phyloP scores from a whole-genome alignment of 2,329 filamentous ascomycete genomes.

The Colletotrichum ledebouriae region DNA sequence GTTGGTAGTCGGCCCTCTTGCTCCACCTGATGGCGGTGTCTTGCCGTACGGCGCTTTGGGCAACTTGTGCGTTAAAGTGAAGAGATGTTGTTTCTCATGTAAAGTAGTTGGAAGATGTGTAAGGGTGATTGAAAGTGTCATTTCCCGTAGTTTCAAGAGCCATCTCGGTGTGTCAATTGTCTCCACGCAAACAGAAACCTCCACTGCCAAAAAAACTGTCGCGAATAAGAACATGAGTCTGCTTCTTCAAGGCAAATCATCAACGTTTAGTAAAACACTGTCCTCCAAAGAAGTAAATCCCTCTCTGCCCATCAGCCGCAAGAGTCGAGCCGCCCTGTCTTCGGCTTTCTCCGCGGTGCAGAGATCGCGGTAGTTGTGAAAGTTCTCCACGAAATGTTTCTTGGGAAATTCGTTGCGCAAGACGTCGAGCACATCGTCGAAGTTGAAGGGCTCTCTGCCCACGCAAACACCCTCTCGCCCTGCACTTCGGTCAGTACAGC shows the following conservation, averaged over 20 bases:
- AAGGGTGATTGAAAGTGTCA: slow-evolving; percentile 2
- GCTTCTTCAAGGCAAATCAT: slow-evolving; percentile 11
- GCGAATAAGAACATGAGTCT: background rate
- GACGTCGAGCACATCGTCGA: slow-evolving; percentile 56
- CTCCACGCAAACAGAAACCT: background rate
- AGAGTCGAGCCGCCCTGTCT: slow-evolving; percentile 9
- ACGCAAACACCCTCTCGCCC: slow-evolving; percentile 67
- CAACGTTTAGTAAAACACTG: slow-evolving; percentile 28
- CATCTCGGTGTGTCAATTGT: background rate
- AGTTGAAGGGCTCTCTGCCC: slow-evolving; percentile 61
- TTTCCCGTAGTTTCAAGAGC: background rate
- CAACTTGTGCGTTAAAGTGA: too few species aligned
- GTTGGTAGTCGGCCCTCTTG: slow-evolving; percentile 10
- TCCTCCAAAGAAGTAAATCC: slow-evolving; percentile 26
- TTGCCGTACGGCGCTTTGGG: too few species aligned
- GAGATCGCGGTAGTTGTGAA: slow-evolving; percentile 37
- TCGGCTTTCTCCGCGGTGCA: slow-evolving; percentile 19
- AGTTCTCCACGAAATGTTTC: slow-evolving; percentile 45
- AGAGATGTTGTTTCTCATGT: slow-evolving; percentile 26
- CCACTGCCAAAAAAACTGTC: too few species aligned
- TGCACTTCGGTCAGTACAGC: slow-evolving; percentile 59
- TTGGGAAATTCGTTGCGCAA: slow-evolving; percentile 44
- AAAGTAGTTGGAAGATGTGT: slow-evolving; percentile 4
- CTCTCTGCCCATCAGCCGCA: slow-evolving; percentile 21
- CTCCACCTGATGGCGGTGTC: too few species aligned